Evolutionary conservation across 768 basidiomycete genomes (phyloP).

Genomic region (Hortiboletus campestris): DNA sequence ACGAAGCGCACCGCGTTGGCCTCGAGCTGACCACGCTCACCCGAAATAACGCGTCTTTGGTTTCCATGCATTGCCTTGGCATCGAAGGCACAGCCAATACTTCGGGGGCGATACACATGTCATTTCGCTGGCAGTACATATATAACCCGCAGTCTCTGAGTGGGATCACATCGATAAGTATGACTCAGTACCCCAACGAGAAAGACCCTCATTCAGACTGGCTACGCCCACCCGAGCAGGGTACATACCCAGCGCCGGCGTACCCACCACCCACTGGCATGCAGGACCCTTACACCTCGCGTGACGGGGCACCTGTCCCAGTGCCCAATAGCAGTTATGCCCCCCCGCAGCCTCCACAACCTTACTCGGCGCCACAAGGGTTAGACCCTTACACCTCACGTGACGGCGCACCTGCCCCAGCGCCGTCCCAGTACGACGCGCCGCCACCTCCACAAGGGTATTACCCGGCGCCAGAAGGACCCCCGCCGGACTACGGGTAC

Average conservation of each 20-base stretch:
- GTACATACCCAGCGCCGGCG: not conserved
- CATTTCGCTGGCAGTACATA: not conserved
- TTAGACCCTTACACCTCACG: too few species aligned
- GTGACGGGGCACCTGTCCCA: not conserved
- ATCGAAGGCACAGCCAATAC: not conserved
- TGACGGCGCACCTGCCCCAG: too few species aligned
- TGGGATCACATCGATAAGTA: not conserved
- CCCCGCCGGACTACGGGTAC: conserved; percentile 13
- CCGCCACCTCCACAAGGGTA: too few species aligned
- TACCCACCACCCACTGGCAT: conserved; percentile 11
- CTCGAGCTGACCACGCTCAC: not conserved
- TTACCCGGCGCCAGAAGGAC: not conserved
- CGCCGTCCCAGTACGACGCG: too few species aligned
- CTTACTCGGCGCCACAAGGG: not conserved
- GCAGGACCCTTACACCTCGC: conserved; percentile 2
- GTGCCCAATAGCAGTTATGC: not conserved
- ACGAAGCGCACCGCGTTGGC: conserved; percentile 2
- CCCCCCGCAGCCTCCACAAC: too few species aligned
- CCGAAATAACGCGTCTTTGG: not conserved
- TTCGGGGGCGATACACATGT: not conserved
- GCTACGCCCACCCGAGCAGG: conserved; percentile 6
- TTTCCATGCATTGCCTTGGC: not conserved
- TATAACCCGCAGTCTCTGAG: not conserved
- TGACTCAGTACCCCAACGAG: conserved; percentile 27
- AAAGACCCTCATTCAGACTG: conserved; percentile 22